These are phyloP conservation scores for Capsicum rhomboideum DNA, from an alignment of 257 asterid species.

Conservation along the genomic window DNA sequence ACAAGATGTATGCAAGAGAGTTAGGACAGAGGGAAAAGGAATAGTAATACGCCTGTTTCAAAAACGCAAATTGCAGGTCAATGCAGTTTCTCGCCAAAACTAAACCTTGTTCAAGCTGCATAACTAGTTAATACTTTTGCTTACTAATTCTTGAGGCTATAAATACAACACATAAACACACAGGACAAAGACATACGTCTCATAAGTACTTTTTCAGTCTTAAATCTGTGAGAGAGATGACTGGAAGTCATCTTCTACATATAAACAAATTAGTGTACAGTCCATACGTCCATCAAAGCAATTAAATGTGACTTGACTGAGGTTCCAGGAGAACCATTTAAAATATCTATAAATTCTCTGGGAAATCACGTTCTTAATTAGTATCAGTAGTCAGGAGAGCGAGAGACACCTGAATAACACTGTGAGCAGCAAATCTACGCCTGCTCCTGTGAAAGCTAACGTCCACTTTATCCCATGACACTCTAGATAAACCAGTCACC, in stretches of 20 bases:
- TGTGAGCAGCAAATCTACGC: constrained; percentile 78
- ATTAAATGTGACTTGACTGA: neutral
- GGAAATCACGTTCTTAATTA: neutral
- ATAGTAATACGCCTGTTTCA: neutral
- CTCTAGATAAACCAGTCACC: constrained; percentile 62
- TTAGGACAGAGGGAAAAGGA: neutral
- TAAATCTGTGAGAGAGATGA: neutral
- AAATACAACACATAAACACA: neutral
- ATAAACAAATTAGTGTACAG: neutral
- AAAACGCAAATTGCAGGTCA: neutral
- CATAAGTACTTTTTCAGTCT: neutral
- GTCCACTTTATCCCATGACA: constrained; percentile 97
- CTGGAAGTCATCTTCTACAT: neutral
- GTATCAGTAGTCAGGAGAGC: constrained; percentile 6
- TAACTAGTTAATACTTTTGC: neutral
- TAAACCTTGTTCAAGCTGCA: neutral
- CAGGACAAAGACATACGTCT: neutral
- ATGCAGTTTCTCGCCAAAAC: neutral
- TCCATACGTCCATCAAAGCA: neutral
- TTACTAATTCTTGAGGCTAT: neutral
- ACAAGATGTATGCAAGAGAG: neutral
- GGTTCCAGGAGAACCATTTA: neutral
- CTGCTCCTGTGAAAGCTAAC: constrained; percentile 86
- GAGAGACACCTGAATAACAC: constrained; percentile 74
- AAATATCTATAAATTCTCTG: neutral